Evolutionary conservation across 352 stramenopile genomes (phyloP).

Genomic region (Globisporangium sylvaticum): DNA sequence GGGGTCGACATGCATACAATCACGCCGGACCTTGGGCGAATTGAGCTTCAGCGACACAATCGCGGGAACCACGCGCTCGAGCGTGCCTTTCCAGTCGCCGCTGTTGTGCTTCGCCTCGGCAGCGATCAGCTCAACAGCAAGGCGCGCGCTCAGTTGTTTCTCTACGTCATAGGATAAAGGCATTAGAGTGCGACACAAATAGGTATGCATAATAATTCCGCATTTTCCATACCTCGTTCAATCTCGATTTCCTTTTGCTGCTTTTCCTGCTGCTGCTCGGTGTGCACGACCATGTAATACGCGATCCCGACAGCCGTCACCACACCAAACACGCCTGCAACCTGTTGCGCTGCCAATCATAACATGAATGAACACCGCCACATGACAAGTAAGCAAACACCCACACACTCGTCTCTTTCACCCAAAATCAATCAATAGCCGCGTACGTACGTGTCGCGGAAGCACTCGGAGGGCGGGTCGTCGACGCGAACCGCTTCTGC

Average conservation of each 20-base stretch:
- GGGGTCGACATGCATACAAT: neutral
- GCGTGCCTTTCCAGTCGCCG: constrained; percentile 79
- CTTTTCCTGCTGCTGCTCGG: constrained; percentile 44
- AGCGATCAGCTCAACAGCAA: constrained; percentile 60
- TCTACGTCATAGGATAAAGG: constrained; percentile 21
- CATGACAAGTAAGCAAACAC: neutral
- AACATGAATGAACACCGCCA: neutral
- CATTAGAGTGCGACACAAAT: neutral
- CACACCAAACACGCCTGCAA: constrained; percentile 22
- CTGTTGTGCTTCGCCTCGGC: constrained; percentile 67
- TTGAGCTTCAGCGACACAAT: constrained; percentile 89
- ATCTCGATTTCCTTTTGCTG: constrained; percentile 67
- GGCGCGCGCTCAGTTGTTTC: constrained; percentile 56
- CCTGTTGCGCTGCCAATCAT: constrained; percentile 10
- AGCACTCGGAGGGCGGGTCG: neutral
- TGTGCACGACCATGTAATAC: constrained; percentile 48
- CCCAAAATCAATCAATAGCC: neutral
- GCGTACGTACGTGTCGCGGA: constrained; percentile 9
- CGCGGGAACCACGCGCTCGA: constrained; percentile 78
- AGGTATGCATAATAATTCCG: no score
- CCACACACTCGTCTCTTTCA: neutral
- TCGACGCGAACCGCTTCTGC: constrained; percentile 8
- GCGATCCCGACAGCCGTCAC: constrained; percentile 33
- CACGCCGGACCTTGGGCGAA: constrained; percentile 60
- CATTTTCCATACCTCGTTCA: constrained; percentile 26